Evolutionary conservation across 163 green algal genomes (phyloP).

Genomic region (Scenedesmus sp.): DNA sequence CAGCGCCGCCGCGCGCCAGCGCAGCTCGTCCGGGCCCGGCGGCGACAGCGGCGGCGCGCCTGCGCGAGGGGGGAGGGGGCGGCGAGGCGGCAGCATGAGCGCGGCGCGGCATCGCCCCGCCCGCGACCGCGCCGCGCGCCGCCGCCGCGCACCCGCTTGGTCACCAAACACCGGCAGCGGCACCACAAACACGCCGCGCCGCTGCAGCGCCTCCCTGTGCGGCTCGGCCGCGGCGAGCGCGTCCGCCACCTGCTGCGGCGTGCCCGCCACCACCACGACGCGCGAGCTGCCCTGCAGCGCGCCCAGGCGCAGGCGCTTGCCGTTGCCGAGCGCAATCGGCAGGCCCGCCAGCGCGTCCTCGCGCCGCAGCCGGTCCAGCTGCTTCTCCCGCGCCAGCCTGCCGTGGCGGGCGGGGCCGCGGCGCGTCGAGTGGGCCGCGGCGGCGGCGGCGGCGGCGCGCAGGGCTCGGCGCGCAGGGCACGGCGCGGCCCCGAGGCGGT

Average conservation of each 20-base stretch:
- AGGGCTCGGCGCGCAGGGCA: no score
- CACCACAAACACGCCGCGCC: slow-evolving; percentile 82
- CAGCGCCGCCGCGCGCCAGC: slow-evolving; percentile 59
- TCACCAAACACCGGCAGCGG: slow-evolving; percentile 61
- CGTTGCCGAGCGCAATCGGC: slow-evolving; percentile 76
- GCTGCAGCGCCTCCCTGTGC: slow-evolving; percentile 67
- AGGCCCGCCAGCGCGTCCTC: slow-evolving; percentile 77
- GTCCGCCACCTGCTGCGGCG: slow-evolving; percentile 57
- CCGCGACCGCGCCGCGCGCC: no score
- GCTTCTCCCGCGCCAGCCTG: slow-evolving; percentile 53
- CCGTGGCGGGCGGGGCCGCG: background rate
- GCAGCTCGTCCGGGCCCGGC: slow-evolving; percentile 51
- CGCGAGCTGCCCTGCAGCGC: slow-evolving; percentile 71
- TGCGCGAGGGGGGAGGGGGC: background rate
- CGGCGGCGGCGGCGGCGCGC: no score
- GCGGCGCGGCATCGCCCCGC: background rate
- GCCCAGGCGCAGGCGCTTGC: slow-evolving; percentile 64
- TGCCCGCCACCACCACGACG: slow-evolving; percentile 60
- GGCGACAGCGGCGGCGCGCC: background rate
- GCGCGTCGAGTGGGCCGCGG: no score
- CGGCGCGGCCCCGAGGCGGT: no score
- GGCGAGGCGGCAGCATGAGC: background rate
- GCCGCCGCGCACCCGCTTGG: background rate
- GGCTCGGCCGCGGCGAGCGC: slow-evolving; percentile 70
- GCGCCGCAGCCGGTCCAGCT: slow-evolving; percentile 70